Conservation (phyloP, 2,329 filamentous ascomycete genomes). For the Fusarium fujikuroi region DNA sequence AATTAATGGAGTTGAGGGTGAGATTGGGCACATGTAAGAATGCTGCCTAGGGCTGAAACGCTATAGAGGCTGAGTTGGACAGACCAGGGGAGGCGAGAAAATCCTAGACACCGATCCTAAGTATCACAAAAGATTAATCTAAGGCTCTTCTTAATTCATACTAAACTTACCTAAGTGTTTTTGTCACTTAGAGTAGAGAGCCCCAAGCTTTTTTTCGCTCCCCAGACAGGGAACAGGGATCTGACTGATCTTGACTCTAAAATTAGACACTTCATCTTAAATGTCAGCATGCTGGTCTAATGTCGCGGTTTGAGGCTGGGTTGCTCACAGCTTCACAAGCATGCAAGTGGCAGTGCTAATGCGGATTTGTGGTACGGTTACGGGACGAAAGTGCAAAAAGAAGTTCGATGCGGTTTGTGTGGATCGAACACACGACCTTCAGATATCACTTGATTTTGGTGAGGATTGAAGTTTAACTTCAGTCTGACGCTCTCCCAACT, state of each 20-base stretch:
- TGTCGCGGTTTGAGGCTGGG: no score
- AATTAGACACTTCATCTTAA: not conserved
- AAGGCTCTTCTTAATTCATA: not conserved
- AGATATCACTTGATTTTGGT: conserved; percentile 8
- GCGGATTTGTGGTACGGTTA: accelerated
- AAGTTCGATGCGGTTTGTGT: conserved; percentile 8
- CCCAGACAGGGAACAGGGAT: not conserved
- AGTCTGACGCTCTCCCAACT: conserved; percentile 31
- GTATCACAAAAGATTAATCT: not conserved
- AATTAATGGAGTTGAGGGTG: not conserved
- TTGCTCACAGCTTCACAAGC: no score
- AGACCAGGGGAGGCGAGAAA: not conserved
- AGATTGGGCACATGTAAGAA: not conserved
- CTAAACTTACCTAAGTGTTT: not conserved
- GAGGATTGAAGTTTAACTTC: conserved; percentile 27
- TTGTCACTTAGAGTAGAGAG: not conserved
- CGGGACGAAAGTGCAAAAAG: not conserved
- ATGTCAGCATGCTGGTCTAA: no score
- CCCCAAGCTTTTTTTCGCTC: not conserved
- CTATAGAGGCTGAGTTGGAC: not conserved
- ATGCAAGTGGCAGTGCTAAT: not conserved
- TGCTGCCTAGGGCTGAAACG: not conserved
- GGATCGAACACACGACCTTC: conserved; percentile 32
- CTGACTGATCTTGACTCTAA: not conserved
- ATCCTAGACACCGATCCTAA: not conserved